Base-by-base conservation (phyloP, 139 green algal species). In the Chlamydomonas sphaeroides region DNA sequence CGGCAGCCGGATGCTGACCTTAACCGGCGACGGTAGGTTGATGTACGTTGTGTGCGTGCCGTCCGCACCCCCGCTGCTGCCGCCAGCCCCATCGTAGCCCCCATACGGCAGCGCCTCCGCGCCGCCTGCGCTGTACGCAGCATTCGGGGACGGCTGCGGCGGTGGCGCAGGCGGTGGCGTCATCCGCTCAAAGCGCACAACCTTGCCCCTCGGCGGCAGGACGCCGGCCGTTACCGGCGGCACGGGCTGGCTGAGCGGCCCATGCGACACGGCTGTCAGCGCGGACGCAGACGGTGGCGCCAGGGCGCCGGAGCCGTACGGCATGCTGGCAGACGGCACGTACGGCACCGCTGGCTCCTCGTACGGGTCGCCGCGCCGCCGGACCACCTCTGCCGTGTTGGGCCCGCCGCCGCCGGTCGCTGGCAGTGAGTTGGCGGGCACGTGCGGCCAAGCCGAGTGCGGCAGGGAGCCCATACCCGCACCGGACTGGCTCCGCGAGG, bases 181-280 rank as follows among this genome's bases (percentile, higher is more conserved):
- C 35, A 84, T 61, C 5, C 77, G 65, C 77, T 84, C 77, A 41
- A 84, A 84, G 14, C 77, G 77, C 35, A 84, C 77, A 33, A 84
- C 77, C 49, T 59, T 66, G 48, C 75, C 7, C 75, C 51, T 72
- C 28, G 14, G 30, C 11, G 45, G 45, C 45, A 53, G 45, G 10
- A 53, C 45, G 10, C 11, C 45, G 14, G 45, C 45, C 14, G 45
- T 53, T 53, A 14, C 11, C 45, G 14, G 45, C 14, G 10, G 45
- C 11, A 53, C 11, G 45, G 45, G 11, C 45, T 53, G 45, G 45
- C 14, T 14, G 45, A 21, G 14, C 45, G 51, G 51, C 23, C 17
- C 51, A 25, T 26, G 70, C 20, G 15, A 23, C 5, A 14, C n/a
- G n/a, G n/a, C n/a, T n/a, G n/a, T n/a, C n/a, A n/a, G n/a, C n/a